These are phyloP conservation scores for Collybia sordida DNA, from an alignment of 768 basidiomycete genomes.

Conservation along the genomic window DNA sequence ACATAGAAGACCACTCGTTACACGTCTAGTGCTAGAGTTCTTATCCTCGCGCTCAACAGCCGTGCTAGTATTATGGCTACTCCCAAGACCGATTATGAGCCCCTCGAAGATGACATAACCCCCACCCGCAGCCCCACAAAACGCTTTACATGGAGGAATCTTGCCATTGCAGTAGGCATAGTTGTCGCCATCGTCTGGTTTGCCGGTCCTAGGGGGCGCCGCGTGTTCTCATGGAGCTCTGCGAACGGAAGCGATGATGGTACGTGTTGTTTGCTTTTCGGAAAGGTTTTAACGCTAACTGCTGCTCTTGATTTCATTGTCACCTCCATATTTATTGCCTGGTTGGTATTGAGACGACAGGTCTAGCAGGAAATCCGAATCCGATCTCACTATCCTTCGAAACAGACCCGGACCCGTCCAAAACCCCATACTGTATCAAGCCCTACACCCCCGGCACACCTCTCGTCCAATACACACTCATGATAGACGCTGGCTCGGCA, in stretches of 20 bases:
- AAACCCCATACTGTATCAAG: conserved; percentile 68
- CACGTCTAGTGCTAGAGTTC: too few relatives aligned
- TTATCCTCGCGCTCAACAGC: too few relatives aligned
- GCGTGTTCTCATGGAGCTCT: conserved; percentile 17
- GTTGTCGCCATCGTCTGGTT: conserved; percentile 66
- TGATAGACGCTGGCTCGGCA: conserved; percentile 98
- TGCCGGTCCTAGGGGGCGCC: conserved; percentile 48
- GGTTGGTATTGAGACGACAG: conserved; percentile 7
- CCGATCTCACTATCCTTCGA: conserved; percentile 57
- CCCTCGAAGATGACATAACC: conserved; percentile 61
- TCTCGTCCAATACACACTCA: conserved; percentile 89
- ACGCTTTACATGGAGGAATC: conserved; percentile 62
- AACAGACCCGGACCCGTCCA: conserved; percentile 70
- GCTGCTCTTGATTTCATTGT: too few relatives aligned
- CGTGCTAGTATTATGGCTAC: conserved; percentile 14
- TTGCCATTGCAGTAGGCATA: conserved; percentile 55
- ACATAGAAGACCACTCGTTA: too few relatives aligned
- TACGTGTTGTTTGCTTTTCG: background rate
- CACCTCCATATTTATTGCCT: too few relatives aligned
- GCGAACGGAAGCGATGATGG: background rate
- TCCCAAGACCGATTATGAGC: conserved; percentile 48
- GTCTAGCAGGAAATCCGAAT: background rate
- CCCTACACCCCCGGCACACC: conserved; percentile 49
- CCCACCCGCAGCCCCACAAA: conserved; percentile 31
- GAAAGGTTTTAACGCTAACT: too few relatives aligned